Evolutionary conservation across 2,329 filamentous ascomycete genomes (phyloP).

Genomic region (Blastomyces gilchristii): DNA sequence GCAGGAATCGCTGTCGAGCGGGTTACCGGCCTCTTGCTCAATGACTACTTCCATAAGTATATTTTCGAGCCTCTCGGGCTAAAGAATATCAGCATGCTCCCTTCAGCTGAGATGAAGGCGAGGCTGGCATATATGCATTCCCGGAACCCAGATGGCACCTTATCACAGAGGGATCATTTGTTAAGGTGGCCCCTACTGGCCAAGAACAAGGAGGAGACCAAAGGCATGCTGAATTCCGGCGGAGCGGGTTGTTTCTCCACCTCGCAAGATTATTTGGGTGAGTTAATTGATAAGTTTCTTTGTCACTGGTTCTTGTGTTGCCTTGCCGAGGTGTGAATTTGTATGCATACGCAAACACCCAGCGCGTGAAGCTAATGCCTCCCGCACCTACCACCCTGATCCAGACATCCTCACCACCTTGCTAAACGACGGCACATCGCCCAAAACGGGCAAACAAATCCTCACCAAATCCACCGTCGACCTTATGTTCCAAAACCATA

Average conservation of each 20-base stretch:
- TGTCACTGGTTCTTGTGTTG: too few species aligned
- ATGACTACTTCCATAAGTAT: slow-evolving; percentile 41
- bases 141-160: slow-evolving; percentile 37
- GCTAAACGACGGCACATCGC: slow-evolving; percentile 54
- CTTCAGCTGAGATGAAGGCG: slow-evolving; percentile 43
- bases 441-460: slow-evolving; percentile 45
- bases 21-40: slow-evolving; percentile 35
- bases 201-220: slow-evolving; percentile 35
- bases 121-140: slow-evolving; percentile 50
- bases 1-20: slow-evolving; percentile 43
- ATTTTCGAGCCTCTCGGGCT: slow-evolving; percentile 42
- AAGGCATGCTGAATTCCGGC: slow-evolving; percentile 46
- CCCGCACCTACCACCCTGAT: background rate
- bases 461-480: slow-evolving; percentile 49
- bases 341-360: background rate
- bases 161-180: slow-evolving; percentile 41
- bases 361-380: background rate
- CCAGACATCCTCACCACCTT: slow-evolving; percentile 53
- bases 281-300: slow-evolving; percentile 18
- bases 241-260: slow-evolving; percentile 53
- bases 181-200: slow-evolving; percentile 40
- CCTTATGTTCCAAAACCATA: slow-evolving; percentile 56
- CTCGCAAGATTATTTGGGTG: slow-evolving; percentile 51
- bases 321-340: background rate
- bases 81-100: slow-evolving; percentile 48